A percentile compares a stretch with the other conserved stretches of the same genome.
phyloP scores from a whole-genome alignment of 2,329 filamentous ascomycete genomes.

The Geoglossum cookeanum region DNA sequence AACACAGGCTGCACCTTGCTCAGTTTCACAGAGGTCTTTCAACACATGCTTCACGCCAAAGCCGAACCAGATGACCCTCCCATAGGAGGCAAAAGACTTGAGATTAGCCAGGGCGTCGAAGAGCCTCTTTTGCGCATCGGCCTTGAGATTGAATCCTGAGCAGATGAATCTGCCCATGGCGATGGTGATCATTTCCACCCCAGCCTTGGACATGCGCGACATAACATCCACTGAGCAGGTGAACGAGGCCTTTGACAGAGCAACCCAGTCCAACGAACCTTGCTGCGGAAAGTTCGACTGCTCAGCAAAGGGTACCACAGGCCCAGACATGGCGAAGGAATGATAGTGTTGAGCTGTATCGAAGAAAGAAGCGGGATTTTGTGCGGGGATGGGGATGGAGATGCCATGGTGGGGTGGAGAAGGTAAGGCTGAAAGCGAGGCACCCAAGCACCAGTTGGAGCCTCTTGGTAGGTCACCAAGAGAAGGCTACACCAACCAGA shows the following conservation, averaged over 20 bases:
- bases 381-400: no score
- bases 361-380: no score
- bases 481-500: no score
- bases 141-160: background rate
- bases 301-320: no score
- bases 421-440: no score
- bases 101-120: slow-evolving; percentile 5
- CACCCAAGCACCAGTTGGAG: no score
- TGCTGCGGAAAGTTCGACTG: slow-evolving; percentile 4
- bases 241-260: slow-evolving; percentile 6
- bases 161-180: background rate
- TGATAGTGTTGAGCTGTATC: no score
- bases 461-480: no score
- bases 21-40: slow-evolving; percentile 8
- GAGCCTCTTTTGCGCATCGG: slow-evolving; percentile 5
- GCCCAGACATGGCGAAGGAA: no score
- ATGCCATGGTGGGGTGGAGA: no score
- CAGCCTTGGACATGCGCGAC: background rate
- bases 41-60: slow-evolving; percentile 12
- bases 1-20: slow-evolving; percentile 6
- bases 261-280: slow-evolving; percentile 11
- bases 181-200: background rate
- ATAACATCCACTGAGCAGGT: slow-evolving; percentile 8
- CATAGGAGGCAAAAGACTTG: slow-evolving; percentile 7
- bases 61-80: slow-evolving; percentile 11